Conservation (phyloP, 2,329 filamentous ascomycete genomes). For the Myriosclerotinia duriaeana region DNA sequence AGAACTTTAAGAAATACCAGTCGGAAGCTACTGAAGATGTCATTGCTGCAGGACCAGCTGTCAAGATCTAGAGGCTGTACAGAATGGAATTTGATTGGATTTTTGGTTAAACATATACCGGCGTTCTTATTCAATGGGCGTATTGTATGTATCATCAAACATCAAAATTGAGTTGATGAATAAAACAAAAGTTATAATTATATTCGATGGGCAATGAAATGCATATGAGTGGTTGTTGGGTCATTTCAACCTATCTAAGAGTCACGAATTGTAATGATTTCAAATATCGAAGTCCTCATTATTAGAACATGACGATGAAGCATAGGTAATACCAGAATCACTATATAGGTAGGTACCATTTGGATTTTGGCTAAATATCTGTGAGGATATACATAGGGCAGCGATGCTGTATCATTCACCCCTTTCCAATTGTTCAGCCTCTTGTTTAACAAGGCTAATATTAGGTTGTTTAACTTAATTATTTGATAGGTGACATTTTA, state of each 20-base stretch:
- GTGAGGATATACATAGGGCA: conserved; percentile 5
- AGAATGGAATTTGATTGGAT: not conserved
- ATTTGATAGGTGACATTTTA: no score
- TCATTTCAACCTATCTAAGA: no score
- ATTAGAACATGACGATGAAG: not conserved
- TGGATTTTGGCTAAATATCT: not conserved
- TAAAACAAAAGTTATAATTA: not conserved
- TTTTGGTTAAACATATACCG: not conserved
- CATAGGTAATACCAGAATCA: not conserved
- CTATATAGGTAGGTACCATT: not conserved
- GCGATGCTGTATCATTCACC: not conserved
- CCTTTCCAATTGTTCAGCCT: no score
- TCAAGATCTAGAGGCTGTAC: conserved; percentile 29
- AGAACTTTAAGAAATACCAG: conserved; percentile 97
- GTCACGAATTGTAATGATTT: not conserved
- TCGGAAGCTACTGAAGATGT: conserved; percentile 80
- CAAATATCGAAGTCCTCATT: conserved; percentile 1
- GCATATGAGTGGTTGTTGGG: not conserved
- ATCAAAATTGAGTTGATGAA: not conserved
- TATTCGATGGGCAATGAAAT: conserved; percentile 13
- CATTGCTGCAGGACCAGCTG: conserved; percentile 60
- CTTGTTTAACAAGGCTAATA: no score
- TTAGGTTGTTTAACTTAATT: no score
- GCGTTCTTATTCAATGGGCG: conserved; percentile 3
- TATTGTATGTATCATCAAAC: not conserved